A percentile compares a stretch with the other conserved stretches of the same genome.
Conservation (phyloP, 768 basidiomycete species). For the Porphyrellus cyaneotinctus region DNA sequence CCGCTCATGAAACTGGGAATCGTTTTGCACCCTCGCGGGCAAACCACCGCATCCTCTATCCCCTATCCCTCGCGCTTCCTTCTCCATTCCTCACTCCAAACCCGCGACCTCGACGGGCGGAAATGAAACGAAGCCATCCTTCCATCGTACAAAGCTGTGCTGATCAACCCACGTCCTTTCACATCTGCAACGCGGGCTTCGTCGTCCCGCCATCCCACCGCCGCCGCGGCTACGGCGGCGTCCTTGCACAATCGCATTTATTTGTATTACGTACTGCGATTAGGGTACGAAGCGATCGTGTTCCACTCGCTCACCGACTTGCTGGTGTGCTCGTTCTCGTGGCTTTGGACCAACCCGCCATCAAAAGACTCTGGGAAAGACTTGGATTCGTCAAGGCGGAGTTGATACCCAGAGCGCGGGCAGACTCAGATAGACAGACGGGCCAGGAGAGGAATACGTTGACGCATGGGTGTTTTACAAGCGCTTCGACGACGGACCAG, state of each 20-base stretch:
- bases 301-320: conserved; percentile 36
- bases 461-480: conserved; percentile 87
- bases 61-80: neutral
- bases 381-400: conserved; percentile 80
- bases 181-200: conserved; percentile 92
- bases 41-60: neutral
- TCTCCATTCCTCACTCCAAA: neutral
- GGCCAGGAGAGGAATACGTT: conserved; percentile 77
- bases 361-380: conserved; percentile 64
- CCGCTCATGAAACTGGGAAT: neutral
- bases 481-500: conserved; percentile 47
- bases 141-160: neutral
- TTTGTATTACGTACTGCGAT: conserved; percentile 71
- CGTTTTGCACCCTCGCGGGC: neutral
- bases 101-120: conserved; percentile 3
- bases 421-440: conserved; percentile 60
- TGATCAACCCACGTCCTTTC: neutral
- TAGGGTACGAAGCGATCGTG: conserved; percentile 76
- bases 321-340: neutral
- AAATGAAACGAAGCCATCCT: conserved; percentile 1
- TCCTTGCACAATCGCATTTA: conserved; percentile 77
- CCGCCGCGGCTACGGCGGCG: conserved; percentile 60
- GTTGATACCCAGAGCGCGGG: conserved; percentile 72
- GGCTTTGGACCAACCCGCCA: neutral
- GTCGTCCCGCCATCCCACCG: conserved; percentile 64